These are phyloP conservation scores for Capsicum baccatum DNA, from an alignment of 257 asterid species.

Conservation along the genomic window DNA sequence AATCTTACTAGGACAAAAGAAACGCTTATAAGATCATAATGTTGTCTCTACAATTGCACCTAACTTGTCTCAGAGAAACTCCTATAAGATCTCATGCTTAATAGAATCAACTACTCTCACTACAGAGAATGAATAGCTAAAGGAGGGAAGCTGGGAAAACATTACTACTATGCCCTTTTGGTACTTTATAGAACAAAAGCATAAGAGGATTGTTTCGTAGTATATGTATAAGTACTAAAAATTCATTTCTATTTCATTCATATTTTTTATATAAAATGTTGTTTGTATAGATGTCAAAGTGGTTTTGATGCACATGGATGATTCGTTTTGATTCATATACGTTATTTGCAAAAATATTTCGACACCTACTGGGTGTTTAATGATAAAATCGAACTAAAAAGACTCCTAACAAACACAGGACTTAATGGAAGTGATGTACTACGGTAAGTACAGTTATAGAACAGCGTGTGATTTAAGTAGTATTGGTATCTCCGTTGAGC, in stretches of 20 bases:
- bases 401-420: background rate
- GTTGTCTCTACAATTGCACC: background rate
- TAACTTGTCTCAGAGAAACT: background rate
- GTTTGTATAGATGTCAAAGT: background rate
- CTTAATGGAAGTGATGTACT: background rate
- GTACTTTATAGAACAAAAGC: background rate
- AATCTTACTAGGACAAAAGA: background rate
- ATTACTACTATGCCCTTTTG: background rate
- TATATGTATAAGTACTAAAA: background rate
- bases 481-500: background rate
- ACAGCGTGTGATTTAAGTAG: background rate
- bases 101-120: background rate
- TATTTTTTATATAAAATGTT: background rate
- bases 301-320: background rate
- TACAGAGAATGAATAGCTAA: background rate
- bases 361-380: background rate
- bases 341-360: background rate
- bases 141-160: background rate
- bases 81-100: background rate
- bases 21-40: background rate
- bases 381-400: background rate
- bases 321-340: background rate
- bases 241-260: background rate
- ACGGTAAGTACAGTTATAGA: background rate
- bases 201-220: too few relatives aligned